Conservation (phyloP, 1,139 yeast genomes). For the Hyphopichia wangnamkhiaoensis region DNA sequence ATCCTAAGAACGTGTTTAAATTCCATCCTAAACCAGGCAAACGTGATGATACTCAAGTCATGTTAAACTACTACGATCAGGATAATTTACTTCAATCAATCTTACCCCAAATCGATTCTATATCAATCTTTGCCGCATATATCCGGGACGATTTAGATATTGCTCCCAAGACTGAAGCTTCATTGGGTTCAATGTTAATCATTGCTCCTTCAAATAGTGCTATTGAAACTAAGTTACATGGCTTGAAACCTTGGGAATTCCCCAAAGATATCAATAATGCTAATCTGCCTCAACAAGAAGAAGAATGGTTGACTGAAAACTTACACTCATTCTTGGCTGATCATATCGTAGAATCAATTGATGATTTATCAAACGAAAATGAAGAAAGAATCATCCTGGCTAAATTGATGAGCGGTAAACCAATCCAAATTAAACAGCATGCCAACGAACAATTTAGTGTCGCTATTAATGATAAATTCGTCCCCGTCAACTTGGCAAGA, state of each 20-base stretch:
- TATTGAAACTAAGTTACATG: conserved; percentile 32
- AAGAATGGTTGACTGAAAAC: conserved; percentile 45
- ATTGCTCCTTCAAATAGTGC: conserved; percentile 66
- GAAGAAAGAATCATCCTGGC: conserved; percentile 25
- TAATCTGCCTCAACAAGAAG: conserved; percentile 41
- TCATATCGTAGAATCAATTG: conserved; percentile 45
- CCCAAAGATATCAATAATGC: conserved; percentile 44
- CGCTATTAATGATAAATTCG: conserved; percentile 34
- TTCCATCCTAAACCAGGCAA: conserved; percentile 1
- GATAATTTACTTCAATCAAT: conserved; percentile 29
- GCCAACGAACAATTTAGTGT: conserved; percentile 37
- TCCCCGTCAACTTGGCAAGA: conserved; percentile 36
- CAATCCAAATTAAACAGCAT: conserved; percentile 42
- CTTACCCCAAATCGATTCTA: conserved; percentile 43
- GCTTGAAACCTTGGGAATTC: conserved; percentile 69
- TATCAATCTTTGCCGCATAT: conserved; percentile 57
- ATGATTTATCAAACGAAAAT: conserved; percentile 14
- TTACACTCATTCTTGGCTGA: conserved; percentile 52
- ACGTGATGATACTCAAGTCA: conserved; percentile 2
- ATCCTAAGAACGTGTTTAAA: conserved; percentile 15
- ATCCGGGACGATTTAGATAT: conserved; percentile 53
- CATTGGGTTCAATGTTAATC: conserved; percentile 41
- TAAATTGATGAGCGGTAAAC: conserved; percentile 40
- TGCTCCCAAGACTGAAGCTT: conserved; percentile 40
- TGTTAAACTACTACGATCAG: background rate